Percentiles rank a stretch among this genome's conserved stretches.
These are phyloP conservation scores for Venturia oleaginea DNA, from an alignment of 2,329 filamentous ascomycete genomes.

Conservation along the genomic window DNA sequence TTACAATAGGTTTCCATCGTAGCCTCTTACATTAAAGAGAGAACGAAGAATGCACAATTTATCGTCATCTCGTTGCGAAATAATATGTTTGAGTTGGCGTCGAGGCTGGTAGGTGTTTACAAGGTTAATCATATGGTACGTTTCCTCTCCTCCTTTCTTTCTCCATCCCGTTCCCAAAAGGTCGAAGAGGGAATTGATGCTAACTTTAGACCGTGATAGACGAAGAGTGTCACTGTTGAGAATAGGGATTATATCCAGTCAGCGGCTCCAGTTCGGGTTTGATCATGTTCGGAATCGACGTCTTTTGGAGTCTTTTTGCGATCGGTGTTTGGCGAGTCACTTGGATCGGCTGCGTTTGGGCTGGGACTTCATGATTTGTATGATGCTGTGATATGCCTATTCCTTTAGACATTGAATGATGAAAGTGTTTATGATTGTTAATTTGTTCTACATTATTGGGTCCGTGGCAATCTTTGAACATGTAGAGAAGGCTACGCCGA, in stretches of 20 bases:
- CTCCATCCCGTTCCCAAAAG: too few species aligned
- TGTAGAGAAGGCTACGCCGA: too few species aligned
- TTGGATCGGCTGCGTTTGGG: not conserved
- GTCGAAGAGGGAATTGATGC: conserved; percentile 18
- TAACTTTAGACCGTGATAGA: conserved; percentile 26
- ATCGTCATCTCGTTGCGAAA: conserved; percentile 96
- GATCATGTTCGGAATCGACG: not conserved
- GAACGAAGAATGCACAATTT: conserved; percentile 98
- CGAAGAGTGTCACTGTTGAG: conserved; percentile 44
- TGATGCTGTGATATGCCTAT: not conserved
- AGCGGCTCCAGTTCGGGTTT: not conserved
- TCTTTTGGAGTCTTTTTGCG: not conserved
- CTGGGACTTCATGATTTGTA: not conserved
- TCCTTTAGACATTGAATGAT: not conserved
- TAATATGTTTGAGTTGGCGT: conserved; percentile 99
- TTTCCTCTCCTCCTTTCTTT: too few species aligned
- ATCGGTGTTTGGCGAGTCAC: not conserved
- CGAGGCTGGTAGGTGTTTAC: conserved; percentile 90
- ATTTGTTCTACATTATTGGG: too few species aligned
- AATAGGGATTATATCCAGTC: conserved; percentile 38
- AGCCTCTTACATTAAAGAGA: conserved; percentile 96
- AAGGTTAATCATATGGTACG: conserved; percentile 93
- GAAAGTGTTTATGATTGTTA: not conserved
- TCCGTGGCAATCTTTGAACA: too few species aligned
- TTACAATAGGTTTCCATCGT: conserved; percentile 60